Base-by-base conservation (phyloP, 768 basidiomycete species). In the Hypsizygus marmoreus region DNA sequence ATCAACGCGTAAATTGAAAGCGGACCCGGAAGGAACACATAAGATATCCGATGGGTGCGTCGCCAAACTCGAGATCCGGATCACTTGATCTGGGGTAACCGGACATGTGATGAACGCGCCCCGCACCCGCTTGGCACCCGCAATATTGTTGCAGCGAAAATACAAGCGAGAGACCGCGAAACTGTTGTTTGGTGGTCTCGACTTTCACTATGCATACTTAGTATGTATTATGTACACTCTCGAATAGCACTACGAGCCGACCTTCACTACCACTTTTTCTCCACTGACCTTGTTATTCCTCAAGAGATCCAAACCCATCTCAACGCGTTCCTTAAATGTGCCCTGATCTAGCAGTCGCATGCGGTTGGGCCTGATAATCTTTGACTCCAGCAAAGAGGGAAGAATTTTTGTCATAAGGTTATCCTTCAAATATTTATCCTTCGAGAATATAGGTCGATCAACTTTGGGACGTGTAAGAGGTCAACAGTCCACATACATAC, bases 201-300 rank as follows among this genome's bases (percentile, higher is more conserved):
- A 40, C 3, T 40, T 40, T 4, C 39, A 16, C 16, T 29, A 10
- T 40, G 39, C 31, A 40, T 19, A 4, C 24, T 29, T 40, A 40
- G 39, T 19, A 29, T 36, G 35, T 36, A 19, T 24, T 29, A 28
- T 29, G 31, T 29, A 25, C 31, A 28, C 19, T 29, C 13, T 34
- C 14, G 33, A 34, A n/a, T n/a, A n/a, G n/a, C n/a, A n/a, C n/a
- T 38, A 53, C 8, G 29, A n/a, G 25, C 29, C 29, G 36, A 75
- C 56, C 49, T 72, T 71, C 0, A 79, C 65, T 2, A 79, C 58
- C 1, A 76, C 65, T 45, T 79, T 81, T 59, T 78, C 74, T 17
- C 77, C 77, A 30, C 72, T 76, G 35, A 78, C 58, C 57, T 73
- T 68, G 50, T 76, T 76, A 25, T 71, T 66, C 39, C 75, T 68